Conservation (phyloP, 1,139 yeast genomes). For the Suhomyces bokatorum region DNA sequence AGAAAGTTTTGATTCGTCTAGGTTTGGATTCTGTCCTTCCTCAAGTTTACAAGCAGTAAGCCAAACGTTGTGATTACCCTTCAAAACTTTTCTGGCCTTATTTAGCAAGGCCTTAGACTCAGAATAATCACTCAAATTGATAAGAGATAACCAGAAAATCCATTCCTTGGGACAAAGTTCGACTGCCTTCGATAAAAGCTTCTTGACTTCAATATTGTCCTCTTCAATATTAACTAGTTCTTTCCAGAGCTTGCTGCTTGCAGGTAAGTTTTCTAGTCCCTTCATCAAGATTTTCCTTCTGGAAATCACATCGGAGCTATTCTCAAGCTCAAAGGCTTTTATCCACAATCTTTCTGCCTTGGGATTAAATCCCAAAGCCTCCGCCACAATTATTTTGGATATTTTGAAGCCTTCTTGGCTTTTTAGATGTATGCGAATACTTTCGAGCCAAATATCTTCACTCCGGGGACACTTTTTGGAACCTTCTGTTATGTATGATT, state of each 20-base stretch:
- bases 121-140: conserved; percentile 44
- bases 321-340: conserved; percentile 66
- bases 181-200: conserved; percentile 65
- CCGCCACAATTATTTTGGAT: conserved; percentile 60
- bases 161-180: conserved; percentile 67
- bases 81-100: conserved; percentile 57
- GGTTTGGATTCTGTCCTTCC: conserved; percentile 46
- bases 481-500: conserved; percentile 65
- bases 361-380: conserved; percentile 61
- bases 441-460: conserved; percentile 84
- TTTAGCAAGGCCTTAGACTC: conserved; percentile 59
- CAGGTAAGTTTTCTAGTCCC: conserved; percentile 57
- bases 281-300: conserved; percentile 61
- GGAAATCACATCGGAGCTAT: conserved; percentile 41
- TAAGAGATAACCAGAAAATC: conserved; percentile 59
- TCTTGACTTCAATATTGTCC: conserved; percentile 44
- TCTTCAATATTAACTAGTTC: conserved; percentile 50
- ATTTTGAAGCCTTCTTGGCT: conserved; percentile 40
- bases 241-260: conserved; percentile 53
- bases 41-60: conserved; percentile 70
- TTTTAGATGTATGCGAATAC: conserved; percentile 60
- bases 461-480: conserved; percentile 65
- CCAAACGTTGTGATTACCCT: conserved; percentile 63
- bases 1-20: conserved; percentile 36
- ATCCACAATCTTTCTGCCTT: conserved; percentile 69